phyloP scores from a whole-genome alignment of 176 grass and related monocot species.

The Microstegium vimineum region DNA sequence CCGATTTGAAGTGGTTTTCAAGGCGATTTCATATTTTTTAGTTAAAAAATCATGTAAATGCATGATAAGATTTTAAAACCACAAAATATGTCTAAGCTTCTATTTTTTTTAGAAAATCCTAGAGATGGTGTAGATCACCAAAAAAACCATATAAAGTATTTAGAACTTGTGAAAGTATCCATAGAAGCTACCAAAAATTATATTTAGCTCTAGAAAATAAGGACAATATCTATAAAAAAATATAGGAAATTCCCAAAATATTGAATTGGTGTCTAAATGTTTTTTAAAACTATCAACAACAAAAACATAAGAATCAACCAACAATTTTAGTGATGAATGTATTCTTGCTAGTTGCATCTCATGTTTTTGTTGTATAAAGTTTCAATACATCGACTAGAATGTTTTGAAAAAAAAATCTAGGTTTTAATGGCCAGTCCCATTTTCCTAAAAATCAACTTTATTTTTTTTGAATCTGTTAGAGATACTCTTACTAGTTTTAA shows the following conservation, averaged over 20 bases:
- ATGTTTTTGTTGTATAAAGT: neutral
- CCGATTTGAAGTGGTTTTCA: too few relatives aligned
- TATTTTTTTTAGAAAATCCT: too few relatives aligned
- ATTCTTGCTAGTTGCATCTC: neutral
- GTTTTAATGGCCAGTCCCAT: neutral
- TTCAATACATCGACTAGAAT: neutral
- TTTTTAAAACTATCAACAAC: neutral
- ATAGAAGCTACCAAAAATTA: neutral
- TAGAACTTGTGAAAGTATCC: neutral
- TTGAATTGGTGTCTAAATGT: neutral
- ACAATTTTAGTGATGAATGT: neutral
- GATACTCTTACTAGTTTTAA: neutral
- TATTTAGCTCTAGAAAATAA: neutral
- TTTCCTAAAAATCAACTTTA: too few relatives aligned
- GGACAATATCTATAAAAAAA: neutral
- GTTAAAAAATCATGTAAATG: neutral
- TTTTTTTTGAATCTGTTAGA: neutral
- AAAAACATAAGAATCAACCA: neutral
- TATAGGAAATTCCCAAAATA: neutral
- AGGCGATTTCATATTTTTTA: too few relatives aligned
- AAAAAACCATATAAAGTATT: too few relatives aligned
- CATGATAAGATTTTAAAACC: neutral
- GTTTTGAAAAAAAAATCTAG: neutral
- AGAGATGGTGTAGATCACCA: too few relatives aligned
- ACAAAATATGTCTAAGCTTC: too few relatives aligned